These are phyloP conservation scores for Oryza australiensis DNA, from an alignment of 176 grass and related monocot species.

Conservation along the genomic window DNA sequence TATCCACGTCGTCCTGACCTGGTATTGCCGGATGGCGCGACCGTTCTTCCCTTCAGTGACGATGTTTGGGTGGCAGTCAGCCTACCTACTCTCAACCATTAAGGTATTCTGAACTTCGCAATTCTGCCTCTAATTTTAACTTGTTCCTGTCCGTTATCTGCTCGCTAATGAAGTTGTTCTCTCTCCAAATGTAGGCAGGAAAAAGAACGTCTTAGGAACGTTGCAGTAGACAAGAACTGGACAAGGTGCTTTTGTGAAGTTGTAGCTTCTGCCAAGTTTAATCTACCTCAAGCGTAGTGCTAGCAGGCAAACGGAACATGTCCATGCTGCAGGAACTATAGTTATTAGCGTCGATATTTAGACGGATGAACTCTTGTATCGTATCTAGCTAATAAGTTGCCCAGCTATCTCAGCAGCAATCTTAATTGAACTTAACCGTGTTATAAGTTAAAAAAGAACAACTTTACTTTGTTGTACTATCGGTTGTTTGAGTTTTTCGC, in stretches of 20 bases:
- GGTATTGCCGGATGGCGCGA: constrained; percentile 46
- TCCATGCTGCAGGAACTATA: background rate
- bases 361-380: constrained; percentile 15
- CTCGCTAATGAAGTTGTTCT: constrained; percentile 19
- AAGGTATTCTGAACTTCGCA: constrained; percentile 43
- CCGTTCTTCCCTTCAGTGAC: constrained; percentile 59
- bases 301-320: background rate
- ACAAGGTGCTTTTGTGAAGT: background rate
- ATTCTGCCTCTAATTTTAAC: background rate
- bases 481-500: background rate
- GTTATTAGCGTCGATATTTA: background rate
- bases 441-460: background rate
- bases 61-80: constrained; percentile 66
- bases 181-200: constrained; percentile 22
- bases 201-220: background rate
- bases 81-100: constrained; percentile 37
- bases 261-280: background rate
- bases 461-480: constrained; percentile 16
- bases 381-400: constrained; percentile 5
- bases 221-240: background rate
- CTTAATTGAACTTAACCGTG: background rate
- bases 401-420: background rate
- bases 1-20: constrained; percentile 45
- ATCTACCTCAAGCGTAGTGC: background rate
- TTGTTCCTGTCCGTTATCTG: background rate